Percentiles rank a stretch among this genome's conserved stretches.
Evolutionary conservation across 2,329 filamentous ascomycete genomes (phyloP).

Genomic region (Aureobasidium musti): DNA sequence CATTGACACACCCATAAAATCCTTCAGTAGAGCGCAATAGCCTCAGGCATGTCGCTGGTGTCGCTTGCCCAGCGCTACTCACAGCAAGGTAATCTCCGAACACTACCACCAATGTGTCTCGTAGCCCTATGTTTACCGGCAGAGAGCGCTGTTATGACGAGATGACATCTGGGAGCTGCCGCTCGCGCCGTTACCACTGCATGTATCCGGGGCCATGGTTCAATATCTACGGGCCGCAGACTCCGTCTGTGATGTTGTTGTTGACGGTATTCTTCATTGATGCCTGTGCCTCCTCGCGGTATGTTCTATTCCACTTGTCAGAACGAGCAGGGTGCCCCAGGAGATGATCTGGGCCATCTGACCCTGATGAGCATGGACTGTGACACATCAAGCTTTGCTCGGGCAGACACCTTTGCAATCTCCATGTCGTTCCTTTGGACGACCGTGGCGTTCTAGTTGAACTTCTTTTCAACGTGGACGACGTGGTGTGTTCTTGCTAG

Average conservation of each 20-base stretch:
- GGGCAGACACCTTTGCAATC: conserved; percentile 11
- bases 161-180: background rate
- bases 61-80: background rate
- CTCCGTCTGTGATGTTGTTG: background rate
- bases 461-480: conserved; percentile 11
- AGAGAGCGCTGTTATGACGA: conserved; percentile 13
- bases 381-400: background rate
- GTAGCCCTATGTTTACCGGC: conserved; percentile 15
- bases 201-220: conserved; percentile 8
- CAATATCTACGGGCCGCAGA: conserved; percentile 13
- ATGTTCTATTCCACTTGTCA: background rate
- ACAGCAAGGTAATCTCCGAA: background rate
- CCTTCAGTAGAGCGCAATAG: background rate
- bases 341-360: background rate
- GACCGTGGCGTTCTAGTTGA: background rate
- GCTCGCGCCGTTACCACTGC: conserved; percentile 3
- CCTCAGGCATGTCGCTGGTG: background rate
- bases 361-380: conserved; percentile 6
- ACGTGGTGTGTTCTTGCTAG: conserved; percentile 9
- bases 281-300: background rate
- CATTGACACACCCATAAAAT: background rate
- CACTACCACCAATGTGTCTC: background rate
- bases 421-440: background rate
- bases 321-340: background rate
- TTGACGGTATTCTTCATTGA: background rate